Evolutionary conservation across 208 protist species (phyloP).

Genomic region (Wallacemonas sp.): DNA sequence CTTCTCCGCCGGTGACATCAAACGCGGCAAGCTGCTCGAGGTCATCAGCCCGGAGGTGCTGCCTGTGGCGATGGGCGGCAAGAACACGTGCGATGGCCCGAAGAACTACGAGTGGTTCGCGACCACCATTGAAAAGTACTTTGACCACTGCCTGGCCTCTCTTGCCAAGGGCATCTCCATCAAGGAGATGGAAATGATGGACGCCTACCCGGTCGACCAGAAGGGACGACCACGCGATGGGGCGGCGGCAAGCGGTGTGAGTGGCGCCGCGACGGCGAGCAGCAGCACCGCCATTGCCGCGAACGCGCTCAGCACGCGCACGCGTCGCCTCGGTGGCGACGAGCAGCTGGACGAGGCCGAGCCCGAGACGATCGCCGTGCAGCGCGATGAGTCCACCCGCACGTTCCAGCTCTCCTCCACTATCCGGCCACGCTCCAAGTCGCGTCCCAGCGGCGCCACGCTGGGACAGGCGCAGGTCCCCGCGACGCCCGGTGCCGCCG

Average conservation of each 20-base stretch:
- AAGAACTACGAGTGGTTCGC: constrained; percentile 59
- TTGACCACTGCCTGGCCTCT: constrained; percentile 36
- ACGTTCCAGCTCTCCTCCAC: constrained; percentile 1
- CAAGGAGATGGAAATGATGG: constrained; percentile 74
- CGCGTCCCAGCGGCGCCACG: too few relatives aligned
- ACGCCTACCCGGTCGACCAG: constrained; percentile 50
- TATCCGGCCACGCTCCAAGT: background rate
- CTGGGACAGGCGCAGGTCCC: too few relatives aligned
- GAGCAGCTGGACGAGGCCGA: constrained; percentile 16
- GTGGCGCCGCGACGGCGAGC: background rate
- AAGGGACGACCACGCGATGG: constrained; percentile 22
- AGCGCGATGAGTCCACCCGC: constrained; percentile 12
- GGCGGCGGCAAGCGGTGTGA: background rate
- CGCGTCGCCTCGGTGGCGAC: constrained; percentile 17
- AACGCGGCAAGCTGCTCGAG: constrained; percentile 55
- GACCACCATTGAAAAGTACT: constrained; percentile 56
- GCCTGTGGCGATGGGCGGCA: constrained; percentile 65
- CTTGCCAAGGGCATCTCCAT: constrained; percentile 39
- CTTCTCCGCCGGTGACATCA: constrained; percentile 51
- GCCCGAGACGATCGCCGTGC: constrained; percentile 14
- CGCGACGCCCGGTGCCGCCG: too few relatives aligned
- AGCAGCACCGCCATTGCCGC: constrained; percentile 7
- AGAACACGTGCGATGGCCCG: constrained; percentile 64
- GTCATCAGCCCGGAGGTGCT: constrained; percentile 60
- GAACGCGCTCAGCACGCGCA: constrained; percentile 27